A percentile compares a stretch with the other conserved stretches of the same genome.
These are phyloP conservation scores for Carex arenaria DNA, from an alignment of 202 grass and related monocot species.

Conservation along the genomic window DNA sequence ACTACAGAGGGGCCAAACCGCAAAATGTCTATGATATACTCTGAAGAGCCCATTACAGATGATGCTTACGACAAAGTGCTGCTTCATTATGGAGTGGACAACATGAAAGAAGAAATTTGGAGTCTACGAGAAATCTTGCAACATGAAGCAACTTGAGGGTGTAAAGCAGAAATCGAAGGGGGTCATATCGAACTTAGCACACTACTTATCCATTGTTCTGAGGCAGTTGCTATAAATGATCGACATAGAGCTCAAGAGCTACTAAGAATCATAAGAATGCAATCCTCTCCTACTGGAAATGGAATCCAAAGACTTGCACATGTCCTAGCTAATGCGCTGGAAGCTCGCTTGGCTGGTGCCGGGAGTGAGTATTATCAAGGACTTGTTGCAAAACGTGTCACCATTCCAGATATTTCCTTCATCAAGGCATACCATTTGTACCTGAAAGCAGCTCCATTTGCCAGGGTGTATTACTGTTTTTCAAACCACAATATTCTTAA, in stretches of 20 bases:
- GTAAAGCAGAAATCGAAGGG: slow-evolving; percentile 29
- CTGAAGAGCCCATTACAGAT: slow-evolving; percentile 25
- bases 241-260: slow-evolving; percentile 22
- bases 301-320: slow-evolving; percentile 51
- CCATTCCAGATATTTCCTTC: slow-evolving; percentile 22
- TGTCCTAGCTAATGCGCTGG: slow-evolving; percentile 43
- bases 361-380: slow-evolving; percentile 37
- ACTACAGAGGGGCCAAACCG: slow-evolving; percentile 25
- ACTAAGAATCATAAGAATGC: slow-evolving; percentile 37
- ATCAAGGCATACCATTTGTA: slow-evolving; percentile 36
- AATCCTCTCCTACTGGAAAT: slow-evolving; percentile 38
- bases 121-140: slow-evolving; percentile 17
- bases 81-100: slow-evolving; percentile 25
- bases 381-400: slow-evolving; percentile 6
- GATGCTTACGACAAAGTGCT: slow-evolving; percentile 46
- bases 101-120: slow-evolving; percentile 11
- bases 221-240: slow-evolving; percentile 43
- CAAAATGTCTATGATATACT: slow-evolving; percentile 24
- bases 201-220: slow-evolving; percentile 51
- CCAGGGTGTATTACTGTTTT: slow-evolving; percentile 36
- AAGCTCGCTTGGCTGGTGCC: slow-evolving; percentile 38
- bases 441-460: slow-evolving; percentile 33
- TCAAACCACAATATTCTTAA: slow-evolving; percentile 52
- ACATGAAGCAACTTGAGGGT: slow-evolving; percentile 19
- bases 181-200: slow-evolving; percentile 36